These are phyloP conservation scores for Ascodesmis nigricans DNA, from an alignment of 495 filamentous ascomycete genomes.

Conservation along the genomic window DNA sequence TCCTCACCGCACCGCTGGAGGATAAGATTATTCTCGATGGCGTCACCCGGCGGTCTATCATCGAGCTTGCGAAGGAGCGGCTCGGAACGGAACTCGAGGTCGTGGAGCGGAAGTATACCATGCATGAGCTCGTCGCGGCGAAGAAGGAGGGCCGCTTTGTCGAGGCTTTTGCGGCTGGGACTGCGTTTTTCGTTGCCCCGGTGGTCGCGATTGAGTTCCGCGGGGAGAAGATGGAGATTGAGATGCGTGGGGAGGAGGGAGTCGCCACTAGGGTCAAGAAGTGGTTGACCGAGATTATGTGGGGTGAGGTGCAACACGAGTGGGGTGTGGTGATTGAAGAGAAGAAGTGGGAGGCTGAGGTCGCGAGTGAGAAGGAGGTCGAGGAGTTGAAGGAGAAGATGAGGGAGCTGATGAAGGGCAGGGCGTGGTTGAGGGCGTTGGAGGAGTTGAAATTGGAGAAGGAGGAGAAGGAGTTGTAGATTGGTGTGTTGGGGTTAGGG, in stretches of 20 bases:
- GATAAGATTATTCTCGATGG: slow-evolving; percentile 69
- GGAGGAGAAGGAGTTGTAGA: too few species aligned
- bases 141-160: slow-evolving; percentile 51
- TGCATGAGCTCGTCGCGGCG: slow-evolving; percentile 54
- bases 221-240: slow-evolving; percentile 41
- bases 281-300: slow-evolving; percentile 73
- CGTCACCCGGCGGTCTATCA: slow-evolving; percentile 53
- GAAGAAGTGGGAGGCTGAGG: slow-evolving; percentile 21
- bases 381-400: slow-evolving; percentile 14
- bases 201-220: slow-evolving; percentile 52
- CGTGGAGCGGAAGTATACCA: slow-evolving; percentile 59
- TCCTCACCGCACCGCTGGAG: slow-evolving; percentile 63
- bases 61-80: slow-evolving; percentile 47
- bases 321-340: slow-evolving; percentile 61
- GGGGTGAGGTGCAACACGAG: slow-evolving; percentile 52
- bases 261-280: slow-evolving; percentile 49
- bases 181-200: slow-evolving; percentile 70
- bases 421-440: slow-evolving; percentile 12
- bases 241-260: slow-evolving; percentile 29
- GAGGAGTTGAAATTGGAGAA: slow-evolving; percentile 12
- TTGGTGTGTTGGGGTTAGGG: too few species aligned
- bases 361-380: slow-evolving; percentile 9
- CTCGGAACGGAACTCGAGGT: slow-evolving; percentile 43
- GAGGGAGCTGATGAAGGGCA: slow-evolving; percentile 8
- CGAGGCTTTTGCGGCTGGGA: slow-evolving; percentile 72